A percentile compares a stretch with the other conserved stretches of the same genome.
Evolutionary conservation across 805 yeast genomes (phyloP).

Genomic region (Lachancea mirantina): DNA sequence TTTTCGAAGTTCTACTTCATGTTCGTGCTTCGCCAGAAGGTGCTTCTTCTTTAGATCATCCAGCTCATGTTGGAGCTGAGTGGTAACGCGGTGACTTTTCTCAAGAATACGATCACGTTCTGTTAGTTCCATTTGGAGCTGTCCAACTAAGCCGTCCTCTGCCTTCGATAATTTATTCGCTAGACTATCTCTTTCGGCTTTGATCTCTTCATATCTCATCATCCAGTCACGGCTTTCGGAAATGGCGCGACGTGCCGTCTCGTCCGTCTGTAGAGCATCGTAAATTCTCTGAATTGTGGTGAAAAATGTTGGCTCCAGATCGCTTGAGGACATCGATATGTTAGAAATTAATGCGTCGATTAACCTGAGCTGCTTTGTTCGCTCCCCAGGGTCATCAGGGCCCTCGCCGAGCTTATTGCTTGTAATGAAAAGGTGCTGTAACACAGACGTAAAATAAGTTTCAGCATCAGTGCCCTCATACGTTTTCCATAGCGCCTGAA

Average conservation of each 20-base stretch:
- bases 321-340: slow-evolving; percentile 46
- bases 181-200: slow-evolving; percentile 56
- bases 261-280: slow-evolving; percentile 80
- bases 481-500: slow-evolving; percentile 41
- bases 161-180: slow-evolving; percentile 64
- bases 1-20: slow-evolving; percentile 70
- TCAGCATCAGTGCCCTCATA: slow-evolving; percentile 55
- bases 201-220: slow-evolving; percentile 40
- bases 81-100: slow-evolving; percentile 57
- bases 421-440: slow-evolving; percentile 30
- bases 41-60: slow-evolving; percentile 57
- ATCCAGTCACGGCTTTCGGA: slow-evolving; percentile 51
- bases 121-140: slow-evolving; percentile 54
- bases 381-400: slow-evolving; percentile 22
- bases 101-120: slow-evolving; percentile 64
- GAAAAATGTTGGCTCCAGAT: slow-evolving; percentile 61
- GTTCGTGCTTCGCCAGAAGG: slow-evolving; percentile 62
- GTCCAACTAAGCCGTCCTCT: slow-evolving; percentile 71
- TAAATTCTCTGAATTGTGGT: slow-evolving; percentile 73
- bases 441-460: slow-evolving; percentile 40
- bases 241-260: slow-evolving; percentile 72
- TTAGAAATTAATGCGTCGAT: slow-evolving; percentile 68
- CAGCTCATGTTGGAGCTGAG: slow-evolving; percentile 55
- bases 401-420: slow-evolving; percentile 21
- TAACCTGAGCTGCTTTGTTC: slow-evolving; percentile 38